A percentile compares a stretch with the other conserved stretches of the same genome.
phyloP scores from a whole-genome alignment of 2,329 filamentous ascomycete genomes.

The Herpotrichia juniperi region DNA sequence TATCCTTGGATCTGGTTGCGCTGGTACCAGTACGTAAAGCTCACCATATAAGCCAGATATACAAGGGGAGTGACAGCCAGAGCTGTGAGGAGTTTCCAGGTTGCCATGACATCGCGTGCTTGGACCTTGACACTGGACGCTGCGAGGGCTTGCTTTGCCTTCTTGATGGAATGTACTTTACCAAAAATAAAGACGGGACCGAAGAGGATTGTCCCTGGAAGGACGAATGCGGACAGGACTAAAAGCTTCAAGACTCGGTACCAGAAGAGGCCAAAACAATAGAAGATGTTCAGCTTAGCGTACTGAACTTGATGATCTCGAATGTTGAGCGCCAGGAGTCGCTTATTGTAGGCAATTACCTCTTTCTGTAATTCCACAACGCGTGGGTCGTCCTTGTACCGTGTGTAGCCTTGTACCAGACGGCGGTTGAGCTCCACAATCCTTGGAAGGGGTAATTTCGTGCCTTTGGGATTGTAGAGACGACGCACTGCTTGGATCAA shows the following conservation, averaged over 20 bases:
- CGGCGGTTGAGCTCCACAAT: conserved; percentile 94
- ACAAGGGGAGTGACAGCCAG: conserved; percentile 44
- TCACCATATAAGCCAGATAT: conserved; percentile 40
- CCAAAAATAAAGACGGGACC: conserved; percentile 53
- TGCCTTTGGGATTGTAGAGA: conserved; percentile 92
- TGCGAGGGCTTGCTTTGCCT: conserved; percentile 46
- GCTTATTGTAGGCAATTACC: conserved; percentile 84
- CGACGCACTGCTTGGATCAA: conserved; percentile 92
- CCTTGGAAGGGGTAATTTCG: conserved; percentile 88
- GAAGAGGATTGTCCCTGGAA: conserved; percentile 88
- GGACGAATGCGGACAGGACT: conserved; percentile 77
- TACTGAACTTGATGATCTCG: conserved; percentile 96
- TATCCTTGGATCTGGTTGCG: conserved; percentile 80
- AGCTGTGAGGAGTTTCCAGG: conserved; percentile 50
- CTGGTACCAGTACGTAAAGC: conserved; percentile 40
- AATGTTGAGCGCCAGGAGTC: conserved; percentile 83
- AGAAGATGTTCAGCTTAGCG: conserved; percentile 78
- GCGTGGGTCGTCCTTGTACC: conserved; percentile 88
- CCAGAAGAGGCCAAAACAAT: conserved; percentile 76
- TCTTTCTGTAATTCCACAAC: conserved; percentile 76
- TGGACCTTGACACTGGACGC: conserved; percentile 49
- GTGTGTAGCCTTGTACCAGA: conserved; percentile 87
- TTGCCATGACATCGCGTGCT: conserved; percentile 48
- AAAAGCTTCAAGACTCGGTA: conserved; percentile 81
- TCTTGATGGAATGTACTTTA: conserved; percentile 46